Evolutionary conservation across 75 land plant species (phyloP), one percentile per base, ranked within the genome.

Genomic region (Selaginella moellendorffii): DNA sequence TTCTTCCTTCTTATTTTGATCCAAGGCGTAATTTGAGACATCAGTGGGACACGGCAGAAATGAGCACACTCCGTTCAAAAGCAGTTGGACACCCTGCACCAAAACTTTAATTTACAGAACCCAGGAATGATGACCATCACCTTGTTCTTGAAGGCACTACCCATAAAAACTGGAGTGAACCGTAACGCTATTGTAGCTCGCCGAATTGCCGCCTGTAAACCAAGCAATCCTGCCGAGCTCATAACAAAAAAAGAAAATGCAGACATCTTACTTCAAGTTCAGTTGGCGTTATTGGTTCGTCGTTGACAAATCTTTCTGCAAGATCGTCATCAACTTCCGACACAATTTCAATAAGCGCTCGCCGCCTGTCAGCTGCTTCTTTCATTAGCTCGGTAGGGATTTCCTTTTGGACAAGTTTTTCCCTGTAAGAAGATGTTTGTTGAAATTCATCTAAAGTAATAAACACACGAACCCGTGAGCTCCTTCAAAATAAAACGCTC

Each of bases 71-170:
- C 97, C 99, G 86, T 95, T 79, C 31, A 95, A 70, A 30, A 95
- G 83, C 19, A 93, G 88, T 68, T 95, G 99, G 1, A 95, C 99
- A 27, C 99, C 99, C 99, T 95, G 83, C 46, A 36, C 46, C 5
- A 36, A 36, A 5, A 36, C 5, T 36, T 36, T 5, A 36, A 36
- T 36, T 5, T 36, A 36, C n/a, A n/a, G n/a, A n/a, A 5, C 46
- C 14, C 46, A 5, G 14, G 46, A 36, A 36, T 36, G 46, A 14
- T 36, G 46, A 5, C 56, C 27, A 54, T 30, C 58, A 80, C 99
- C 97, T 95, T 95, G 76, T 95, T 95, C 63, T 90, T 95, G 68
- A 87, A 90, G 63, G 99, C 99, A 73, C 99, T 95, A 17, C 99
- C 99, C 99, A 95, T 95, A 30, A 86, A 95, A 10, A 95, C 88